Base-by-base conservation (phyloP, 768 basidiomycete genomes). In the Hydnomerulius pinastri region DNA sequence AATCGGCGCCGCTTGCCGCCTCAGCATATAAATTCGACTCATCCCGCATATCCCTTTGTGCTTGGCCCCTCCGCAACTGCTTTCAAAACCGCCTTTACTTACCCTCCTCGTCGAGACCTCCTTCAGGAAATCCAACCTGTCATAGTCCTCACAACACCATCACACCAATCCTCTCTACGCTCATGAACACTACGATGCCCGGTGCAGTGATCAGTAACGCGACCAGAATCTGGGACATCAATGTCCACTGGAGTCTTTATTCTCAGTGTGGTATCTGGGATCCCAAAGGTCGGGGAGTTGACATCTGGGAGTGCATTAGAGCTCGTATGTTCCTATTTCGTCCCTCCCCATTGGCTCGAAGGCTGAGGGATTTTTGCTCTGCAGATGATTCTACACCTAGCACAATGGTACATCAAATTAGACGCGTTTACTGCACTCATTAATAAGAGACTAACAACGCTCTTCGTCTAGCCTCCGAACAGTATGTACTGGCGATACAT, bases 211-310 rank as follows among this genome's bases (percentile, higher is more conserved):
- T 86, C 48, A 77, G 75, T 60, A 82, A 83, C 59, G 81, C 84
- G 20, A 88, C 86, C 2, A 73, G 81, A 48, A 81, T 86, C 32
- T 88, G 86, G 86, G 86, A 87, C 64, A 59, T 76, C 60, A 83
- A 85, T 63, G 72, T 84, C 35, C 72, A 82, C 65, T 89, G 86
- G 86, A 58, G 75, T 20, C 55, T 82, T 37, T 76, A 79, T 64
- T 80, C 80, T 52, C 87, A 89, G 61, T 88, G 87, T 65, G 82
- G 82, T 47, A 75, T 84, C 12, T 89, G 86, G 86, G 83, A 88
- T 67, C 69, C 79, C 20, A 78, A 76, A 66, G 75, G 80, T 45
- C 78, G 80, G 33, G 81, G 83, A 23, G 87, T 89, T 35, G 84
- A 87, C 48, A 78, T 89, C 47, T 89, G 86, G 86, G 86, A 89